Base-by-base conservation (phyloP, 306 rosid genomes). In the cucumber (Cucumis sativus) region DNA sequence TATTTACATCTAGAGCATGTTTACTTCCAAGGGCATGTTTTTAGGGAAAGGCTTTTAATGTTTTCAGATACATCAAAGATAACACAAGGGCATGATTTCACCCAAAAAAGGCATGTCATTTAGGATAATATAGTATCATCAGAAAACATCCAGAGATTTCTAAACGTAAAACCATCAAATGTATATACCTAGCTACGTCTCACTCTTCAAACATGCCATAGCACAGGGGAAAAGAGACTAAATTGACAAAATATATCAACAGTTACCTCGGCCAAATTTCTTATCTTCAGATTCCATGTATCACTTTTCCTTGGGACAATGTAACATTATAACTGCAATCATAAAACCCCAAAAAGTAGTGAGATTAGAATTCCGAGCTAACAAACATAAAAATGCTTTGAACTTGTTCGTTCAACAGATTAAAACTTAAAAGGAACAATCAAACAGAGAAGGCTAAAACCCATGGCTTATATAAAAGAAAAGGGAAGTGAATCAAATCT, bases 281-380 rank as follows among this genome's bases (percentile, higher is more conserved):
- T 73, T 73, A 30, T 73, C 63, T 73, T 73, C 77, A 73, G 77
- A 52, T 52, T 73, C 77, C 77, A 73, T 73, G 77, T 30, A 73
- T 73, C 77, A 73, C 41, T 52, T 10, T 73, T 73, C 77, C 62
- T 37, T 28, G 63, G 28, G 30, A 33, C 63, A 73, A 73, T 73
- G 63, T 73, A 52, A 73, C 77, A 73, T 73, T 73, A 73, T 72
- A 17, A 30, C 77, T 73, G 77, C 62, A 18, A 73, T 52, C 17
- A 17, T 28, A 52, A 30, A 35, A 30, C 3, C 40, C 40, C 17
- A 71, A 52, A 18, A 14, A 12, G 45, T n/a, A 16, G 63, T 17
- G 45, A 73, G 47, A 52, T 35, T 73, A 52, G 17, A 28, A 28
- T 51, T 73, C 63, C 47, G 33, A 73, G 47, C 30, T 33, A 51